Percentiles rank a stretch among this genome's conserved stretches.
phyloP scores from a whole-genome alignment of 352 stramenopile genomes.

The Pythium brassicae region DNA sequence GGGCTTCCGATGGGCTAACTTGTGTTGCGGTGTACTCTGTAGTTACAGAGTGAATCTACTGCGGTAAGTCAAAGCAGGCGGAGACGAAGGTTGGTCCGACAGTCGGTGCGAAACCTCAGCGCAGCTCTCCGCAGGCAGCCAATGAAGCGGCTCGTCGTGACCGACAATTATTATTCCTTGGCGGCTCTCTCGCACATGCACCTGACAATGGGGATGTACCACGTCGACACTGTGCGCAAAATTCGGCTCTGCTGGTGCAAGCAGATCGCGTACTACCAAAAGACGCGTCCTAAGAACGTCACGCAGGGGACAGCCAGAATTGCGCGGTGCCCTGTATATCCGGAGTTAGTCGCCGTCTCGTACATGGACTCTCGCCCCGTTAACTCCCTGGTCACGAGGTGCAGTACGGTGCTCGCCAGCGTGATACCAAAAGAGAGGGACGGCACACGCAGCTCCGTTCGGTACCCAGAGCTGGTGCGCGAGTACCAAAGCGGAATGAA shows the following conservation, averaged over 20 bases:
- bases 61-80: neutral
- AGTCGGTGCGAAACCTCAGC: neutral
- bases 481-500: neutral
- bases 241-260: neutral
- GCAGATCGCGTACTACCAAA: no score
- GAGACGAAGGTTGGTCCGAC: neutral
- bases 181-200: no score
- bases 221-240: no score
- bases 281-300: neutral
- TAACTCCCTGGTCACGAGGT: neutral
- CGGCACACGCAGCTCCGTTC: neutral
- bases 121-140: neutral
- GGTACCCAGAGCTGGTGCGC: neutral
- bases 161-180: no score
- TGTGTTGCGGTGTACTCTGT: neutral
- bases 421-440: neutral
- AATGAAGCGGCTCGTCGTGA: neutral
- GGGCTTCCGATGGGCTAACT: no score
- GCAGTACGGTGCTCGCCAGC: neutral
- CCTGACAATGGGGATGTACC: no score
- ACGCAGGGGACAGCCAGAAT: neutral
- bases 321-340: neutral
- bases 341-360: neutral
- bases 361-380: neutral
- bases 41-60: conserved; percentile 6